Base-by-base conservation (phyloP, 169 alveolate genomes). In the Theileria annulata region DNA sequence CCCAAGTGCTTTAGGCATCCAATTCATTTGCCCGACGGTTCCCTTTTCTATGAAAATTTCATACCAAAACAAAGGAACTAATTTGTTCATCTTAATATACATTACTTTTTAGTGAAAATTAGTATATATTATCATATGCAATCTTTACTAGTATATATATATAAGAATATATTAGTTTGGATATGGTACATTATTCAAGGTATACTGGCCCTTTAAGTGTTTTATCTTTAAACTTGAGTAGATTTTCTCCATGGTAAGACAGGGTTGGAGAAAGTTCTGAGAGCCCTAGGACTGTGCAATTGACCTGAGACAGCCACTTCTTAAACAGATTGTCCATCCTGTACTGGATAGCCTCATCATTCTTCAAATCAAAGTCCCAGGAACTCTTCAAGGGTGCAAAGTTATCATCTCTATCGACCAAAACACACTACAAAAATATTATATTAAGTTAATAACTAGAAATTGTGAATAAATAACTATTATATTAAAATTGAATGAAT, bases 1-100 rank as follows among this genome's bases (percentile, higher is more conserved):
- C 92, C 92, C 54, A 90, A 87, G 78, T 79, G 88, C 70, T 49
- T 83, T 19, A 79, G 94, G 51, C 80, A 79, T 42, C 89, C 79
- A 2, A 73, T 90, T 47, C 81, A 77, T 58, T 78, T 90, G 30
- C 94, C 94, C 12, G 92, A 87, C 62, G 94, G 94, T 27, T 56
- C 66, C 8, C 66, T 56, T 2, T 56, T 2, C 17, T 25, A 56
- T 19, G 66, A 56, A 25, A 56, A 56, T 25, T 56, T 56, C 66
- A 56, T 56, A 5, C 66, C 66, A 25, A 56, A 56, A 56, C 66
- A 56, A 25, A 19, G 66, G 31, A 56, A 25, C 9, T 56, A 25
- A 56, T 42, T 42, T 42, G 19, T 42, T 42, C 3, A 8, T 42
- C 51, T 17, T 17, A 3, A 1, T 8, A 42, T 42, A 42, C 13